A percentile compares a stretch with the other conserved stretches of the same genome.
Conservation (phyloP, 257 asterid genomes). For the Plantago ovata region DNA sequence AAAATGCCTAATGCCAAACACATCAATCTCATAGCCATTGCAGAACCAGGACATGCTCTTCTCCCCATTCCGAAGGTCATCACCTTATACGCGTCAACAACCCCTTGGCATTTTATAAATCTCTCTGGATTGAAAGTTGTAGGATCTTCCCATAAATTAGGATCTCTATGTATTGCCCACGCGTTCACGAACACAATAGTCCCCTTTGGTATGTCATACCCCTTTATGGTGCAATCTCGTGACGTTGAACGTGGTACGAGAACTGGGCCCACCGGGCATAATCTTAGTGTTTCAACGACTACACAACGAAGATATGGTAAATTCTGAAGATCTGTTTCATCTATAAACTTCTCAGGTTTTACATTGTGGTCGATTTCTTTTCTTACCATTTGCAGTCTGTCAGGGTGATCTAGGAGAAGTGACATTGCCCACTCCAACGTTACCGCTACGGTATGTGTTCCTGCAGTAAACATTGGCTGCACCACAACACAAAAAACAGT, state of each 20-base stretch:
- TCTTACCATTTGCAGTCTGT: constrained; percentile 24
- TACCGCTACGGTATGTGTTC: constrained; percentile 32
- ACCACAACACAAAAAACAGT: background rate
- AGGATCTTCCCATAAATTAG: constrained; percentile 31
- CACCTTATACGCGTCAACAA: constrained; percentile 19
- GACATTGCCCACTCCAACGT: constrained; percentile 51
- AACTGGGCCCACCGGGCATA: constrained; percentile 39
- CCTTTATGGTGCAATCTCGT: constrained; percentile 27
- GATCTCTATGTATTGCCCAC: constrained; percentile 41
- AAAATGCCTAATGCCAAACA: constrained; percentile 36
- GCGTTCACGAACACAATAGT: constrained; percentile 37
- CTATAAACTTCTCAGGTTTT: constrained; percentile 21
- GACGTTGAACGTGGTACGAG: constrained; percentile 42
- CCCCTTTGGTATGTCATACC: constrained; percentile 29
- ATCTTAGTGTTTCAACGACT: constrained; percentile 36
- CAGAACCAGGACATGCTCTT: constrained; percentile 45
- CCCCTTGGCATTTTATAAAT: constrained; percentile 26
- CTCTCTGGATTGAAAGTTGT: constrained; percentile 31
- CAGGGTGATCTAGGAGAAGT: constrained; percentile 35
- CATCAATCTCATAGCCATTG: constrained; percentile 37
- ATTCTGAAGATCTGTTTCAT: constrained; percentile 31
- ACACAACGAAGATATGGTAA: constrained; percentile 34
- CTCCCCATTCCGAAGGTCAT: constrained; percentile 50
- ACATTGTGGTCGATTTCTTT: constrained; percentile 28
- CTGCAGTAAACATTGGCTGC: constrained; percentile 41